phyloP scores from a whole-genome alignment of 192 early-diverging fungal genomes.

The Backusella luteola region DNA sequence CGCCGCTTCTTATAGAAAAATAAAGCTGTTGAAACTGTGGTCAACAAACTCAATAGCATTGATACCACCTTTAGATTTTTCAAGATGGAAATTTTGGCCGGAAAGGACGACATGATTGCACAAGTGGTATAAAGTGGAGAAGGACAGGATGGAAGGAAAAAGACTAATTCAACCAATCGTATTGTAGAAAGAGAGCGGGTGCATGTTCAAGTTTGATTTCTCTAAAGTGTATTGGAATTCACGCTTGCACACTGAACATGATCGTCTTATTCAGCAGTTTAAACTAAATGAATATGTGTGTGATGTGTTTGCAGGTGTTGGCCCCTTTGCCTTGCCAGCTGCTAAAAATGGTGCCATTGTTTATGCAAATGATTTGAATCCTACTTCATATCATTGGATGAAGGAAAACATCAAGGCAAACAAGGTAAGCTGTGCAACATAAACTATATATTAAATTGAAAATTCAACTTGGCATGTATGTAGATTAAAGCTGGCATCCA shows the following conservation, averaged over 20 bases:
- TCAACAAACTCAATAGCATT: slow-evolving; percentile 96
- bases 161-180: neutral
- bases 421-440: slow-evolving; percentile 56
- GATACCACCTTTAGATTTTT: slow-evolving; percentile 97
- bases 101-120: slow-evolving; percentile 82
- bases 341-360: slow-evolving; percentile 80
- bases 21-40: slow-evolving; percentile 80
- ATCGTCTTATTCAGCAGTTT: slow-evolving; percentile 82
- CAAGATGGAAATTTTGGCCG: slow-evolving; percentile 94
- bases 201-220: slow-evolving; percentile 91
- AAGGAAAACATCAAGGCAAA: slow-evolving; percentile 78
- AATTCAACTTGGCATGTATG: neutral
- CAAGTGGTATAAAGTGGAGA: slow-evolving; percentile 60
- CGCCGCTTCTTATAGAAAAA: slow-evolving; percentile 65
- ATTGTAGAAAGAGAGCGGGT: slow-evolving; percentile 80
- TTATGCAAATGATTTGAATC: slow-evolving; percentile 98
- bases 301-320: slow-evolving; percentile 96
- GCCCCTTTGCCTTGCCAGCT: slow-evolving; percentile 93
- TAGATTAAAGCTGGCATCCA: slow-evolving; percentile 1
- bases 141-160: neutral
- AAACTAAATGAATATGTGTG: slow-evolving; percentile 70
- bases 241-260: slow-evolving; percentile 90
- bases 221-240: slow-evolving; percentile 99
- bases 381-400: slow-evolving; percentile 78
- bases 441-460: neutral